Evolutionary conservation across 331 rosid species (phyloP).

Genomic region (Cydonia oblonga): DNA sequence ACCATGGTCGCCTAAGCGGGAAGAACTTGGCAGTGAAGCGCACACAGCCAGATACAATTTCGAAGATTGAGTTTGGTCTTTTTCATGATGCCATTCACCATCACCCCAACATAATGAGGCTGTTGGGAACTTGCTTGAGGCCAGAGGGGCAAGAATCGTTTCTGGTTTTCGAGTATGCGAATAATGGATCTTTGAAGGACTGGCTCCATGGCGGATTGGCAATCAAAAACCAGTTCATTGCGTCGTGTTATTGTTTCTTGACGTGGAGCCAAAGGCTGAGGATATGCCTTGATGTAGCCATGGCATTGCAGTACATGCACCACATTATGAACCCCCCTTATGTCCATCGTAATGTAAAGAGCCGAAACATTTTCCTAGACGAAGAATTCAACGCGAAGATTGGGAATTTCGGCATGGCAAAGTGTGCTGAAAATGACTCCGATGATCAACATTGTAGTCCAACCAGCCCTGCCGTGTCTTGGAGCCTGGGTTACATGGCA

Average conservation of each 20-base stretch:
- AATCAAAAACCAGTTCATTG: constrained; percentile 83
- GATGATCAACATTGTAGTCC: too few relatives aligned
- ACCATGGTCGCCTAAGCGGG: constrained; percentile 69
- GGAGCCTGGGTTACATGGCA: constrained; percentile 62
- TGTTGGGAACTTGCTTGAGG: constrained; percentile 47
- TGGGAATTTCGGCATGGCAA: constrained; percentile 70
- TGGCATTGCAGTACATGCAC: constrained; percentile 74
- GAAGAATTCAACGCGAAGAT: constrained; percentile 80
- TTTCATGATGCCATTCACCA: constrained; percentile 42
- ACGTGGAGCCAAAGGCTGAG: constrained; percentile 82
- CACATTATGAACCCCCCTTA: constrained; percentile 59
- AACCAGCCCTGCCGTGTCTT: too few relatives aligned
- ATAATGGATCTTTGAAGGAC: constrained; percentile 79
- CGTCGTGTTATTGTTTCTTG: constrained; percentile 83
- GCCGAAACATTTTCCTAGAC: constrained; percentile 73
- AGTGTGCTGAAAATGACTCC: constrained; percentile 38
- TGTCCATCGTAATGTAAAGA: constrained; percentile 62
- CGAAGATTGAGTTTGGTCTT: constrained; percentile 44
- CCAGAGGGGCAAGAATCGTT: constrained; percentile 43
- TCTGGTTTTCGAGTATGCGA: constrained; percentile 63
- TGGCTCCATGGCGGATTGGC: constrained; percentile 98
- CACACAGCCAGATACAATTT: constrained; percentile 17
- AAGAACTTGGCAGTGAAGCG: constrained; percentile 67
- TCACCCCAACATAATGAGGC: constrained; percentile 71
- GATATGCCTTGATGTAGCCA: constrained; percentile 73